Evolutionary conservation across 441 rosid species (phyloP).

Genomic region (Eutrema salsugineum): DNA sequence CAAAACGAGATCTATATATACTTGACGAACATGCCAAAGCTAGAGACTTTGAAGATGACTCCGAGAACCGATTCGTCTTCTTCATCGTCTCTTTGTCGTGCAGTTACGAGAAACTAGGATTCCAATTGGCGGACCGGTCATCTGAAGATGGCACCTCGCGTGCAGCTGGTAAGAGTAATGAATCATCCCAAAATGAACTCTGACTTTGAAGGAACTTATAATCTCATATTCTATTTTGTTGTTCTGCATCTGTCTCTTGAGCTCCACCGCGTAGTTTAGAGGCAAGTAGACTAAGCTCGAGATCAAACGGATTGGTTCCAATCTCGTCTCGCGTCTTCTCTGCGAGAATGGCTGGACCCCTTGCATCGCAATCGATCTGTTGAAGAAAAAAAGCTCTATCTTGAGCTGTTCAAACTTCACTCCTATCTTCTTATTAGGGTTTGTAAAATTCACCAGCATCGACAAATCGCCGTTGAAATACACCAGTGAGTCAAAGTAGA

Average conservation of each 20-base stretch:
- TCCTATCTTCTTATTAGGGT: conserved; percentile 68
- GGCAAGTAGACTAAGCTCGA: conserved; percentile 83
- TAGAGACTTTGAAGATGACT: background rate
- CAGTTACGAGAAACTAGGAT: conserved; percentile 51
- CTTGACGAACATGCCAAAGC: conserved; percentile 13
- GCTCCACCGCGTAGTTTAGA: conserved; percentile 45
- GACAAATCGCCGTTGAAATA: conserved; percentile 68
- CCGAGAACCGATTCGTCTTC: background rate
- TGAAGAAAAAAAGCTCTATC: conserved; percentile 63
- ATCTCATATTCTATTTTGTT: conserved; percentile 59
- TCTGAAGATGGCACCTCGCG: conserved; percentile 59
- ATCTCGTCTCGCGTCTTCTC: conserved; percentile 45
- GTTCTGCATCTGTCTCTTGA: conserved; percentile 61
- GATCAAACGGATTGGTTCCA: conserved; percentile 55
- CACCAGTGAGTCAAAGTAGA: conserved; percentile 72
- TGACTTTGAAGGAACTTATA: conserved; percentile 66
- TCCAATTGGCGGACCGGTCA: conserved; percentile 87
- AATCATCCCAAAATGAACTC: conserved; percentile 58
- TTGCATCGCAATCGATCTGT: conserved; percentile 57
- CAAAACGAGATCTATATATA: conserved; percentile 10
- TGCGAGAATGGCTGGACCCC: conserved; percentile 67
- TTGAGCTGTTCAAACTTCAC: conserved; percentile 53
- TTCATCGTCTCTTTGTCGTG: conserved; percentile 48
- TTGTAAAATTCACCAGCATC: conserved; percentile 67
- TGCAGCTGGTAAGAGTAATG: conserved; percentile 76